Base-by-base conservation (phyloP, 768 basidiomycete genomes). In the Paxillus rubicundulus region DNA sequence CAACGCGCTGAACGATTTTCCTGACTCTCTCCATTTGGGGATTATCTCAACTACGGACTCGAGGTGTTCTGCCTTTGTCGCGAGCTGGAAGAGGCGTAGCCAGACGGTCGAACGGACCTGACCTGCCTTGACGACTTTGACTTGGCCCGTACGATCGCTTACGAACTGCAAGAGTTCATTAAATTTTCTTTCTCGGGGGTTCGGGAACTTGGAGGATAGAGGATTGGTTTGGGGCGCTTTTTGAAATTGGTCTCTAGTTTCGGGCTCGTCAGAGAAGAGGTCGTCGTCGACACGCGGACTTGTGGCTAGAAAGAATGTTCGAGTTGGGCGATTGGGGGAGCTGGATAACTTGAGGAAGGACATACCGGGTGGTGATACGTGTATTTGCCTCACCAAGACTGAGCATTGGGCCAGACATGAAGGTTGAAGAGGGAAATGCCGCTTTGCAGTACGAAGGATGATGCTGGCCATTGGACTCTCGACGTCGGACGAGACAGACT, bases 61-160 rank as follows among this genome's bases (percentile, higher is more conserved):
- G 7, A 86, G 67, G 52, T 86, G 76, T 51, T 77, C 76, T 45
- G 74, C 65, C 10, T 75, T 77, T 50, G 59, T 70, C 9, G 82
- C 80, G 40, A 84, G 72, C 50, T 74, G 71, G 27, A 85, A 70
- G 14, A 84, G 67, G 30, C 78, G 74, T 20, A 73, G 54, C 81
- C 82, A 84, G 2, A 77, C 72, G 13, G 72, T 70, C 30, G 76
- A 67, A 36, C 77, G 70, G 36, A 82, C 74, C 53, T 72, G 68
- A 2, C 65, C 68, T 32, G 59, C 57, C 45, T 65, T 67, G 53
- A 65, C 49, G 20, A 60, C 59, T 20, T 61, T 71, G n/a, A 58
- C 49, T 21, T 60, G 59, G 18, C 68, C 69, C 1, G 63, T 67
- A 16, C 65, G 67, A 40, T 70, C 60, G 21, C 48, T 53, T 28